Base-by-base conservation (phyloP, 1,139 yeast genomes). In the Candida buenavistaensis region DNA sequence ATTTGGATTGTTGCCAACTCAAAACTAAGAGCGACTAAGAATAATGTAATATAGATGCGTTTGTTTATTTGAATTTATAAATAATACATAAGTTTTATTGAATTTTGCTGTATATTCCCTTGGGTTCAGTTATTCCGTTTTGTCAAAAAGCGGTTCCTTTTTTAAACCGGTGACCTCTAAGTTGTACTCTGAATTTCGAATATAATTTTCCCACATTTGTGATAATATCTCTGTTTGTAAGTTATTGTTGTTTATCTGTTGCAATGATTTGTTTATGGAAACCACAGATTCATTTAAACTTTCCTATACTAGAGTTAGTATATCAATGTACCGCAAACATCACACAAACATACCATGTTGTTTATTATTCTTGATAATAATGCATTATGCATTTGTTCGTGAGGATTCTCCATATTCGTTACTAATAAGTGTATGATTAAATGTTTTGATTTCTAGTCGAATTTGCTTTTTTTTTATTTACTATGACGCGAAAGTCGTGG, bases 341-440 rank as follows among this genome's bases (percentile, higher is more conserved):
- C n/a, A n/a, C n/a, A n/a, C n/a, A 8, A 16, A 73, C 85, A 28
- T 68, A 79, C 88, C 59, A 86, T 79, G 47, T 86, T 86, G 54
- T 76, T 78, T 37, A 85, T 80, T 23, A 88, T 85, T 44, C 96
- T 77, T 15, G 88, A 75, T 39, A 86, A 68, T 27, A 88, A 67
- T 12, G 89, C 89, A 44, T 78, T 82, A 52, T 89, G 96, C 6
- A 80, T 86, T 52, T 84, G 87, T 50, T 86, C 95, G 53, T 88
- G 94, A 3, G 96, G 97, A 51, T 88, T 88, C 61, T 86, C 92
- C 95, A 86, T 83, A 16, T n/a, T n/a, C n/a, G n/a, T n/a, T n/a
- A n/a, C n/a, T n/a, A n/a, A n/a, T n/a, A n/a, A n/a, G n/a, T n/a
- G n/a, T n/a, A n/a, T n/a, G n/a, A n/a, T n/a, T n/a, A n/a, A n/a